Evolutionary conservation across 345 rosid species (phyloP), one percentile per base, ranked within the genome.

Genomic region (Euphorbia peplus): DNA sequence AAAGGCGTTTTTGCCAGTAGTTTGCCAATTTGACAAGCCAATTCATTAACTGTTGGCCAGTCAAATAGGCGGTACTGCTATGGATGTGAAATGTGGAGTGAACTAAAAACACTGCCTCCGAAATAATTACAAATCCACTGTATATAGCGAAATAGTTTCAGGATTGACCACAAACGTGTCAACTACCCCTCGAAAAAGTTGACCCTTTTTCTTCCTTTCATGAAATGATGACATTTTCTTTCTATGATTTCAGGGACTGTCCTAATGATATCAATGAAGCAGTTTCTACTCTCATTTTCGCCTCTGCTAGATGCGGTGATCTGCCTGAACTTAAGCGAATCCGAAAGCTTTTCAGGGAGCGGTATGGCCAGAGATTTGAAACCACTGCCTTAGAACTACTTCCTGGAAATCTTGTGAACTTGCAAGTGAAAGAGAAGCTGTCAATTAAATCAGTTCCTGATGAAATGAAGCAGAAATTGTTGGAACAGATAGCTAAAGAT

Each of bases 281-380:
- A n/a, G 83, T 90, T 83, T 91, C 97, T 9, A 95, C 83, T 71
- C 88, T 90, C 22, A 80, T 91, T 71, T 95, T 73, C 78, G 92
- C 96, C 48, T 95, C 97, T 29, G 80, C 93, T 6, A 85, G 96
- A 66, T 88, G 95, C 51, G 93, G 93, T 11, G 96, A 90, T 48
- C 72, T 95, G 57, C 96, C 87, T 8, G 95, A 95, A 81, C 89
- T 95, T 60, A 55, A 79, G 0, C 47, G 19, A 14, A 76, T 89
- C 21, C 73, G 96, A 68, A 84, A 89, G 76, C 85, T 93, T 21
- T 87, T 88, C 66, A 71, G 76, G 56, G 85, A 91, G 73, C 91
- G 89, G 19, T 89, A 89, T 46, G 97, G 97, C 24, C 85, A 79
- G 64, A 67, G 70, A 41, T 91, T 84, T 58, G 76, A 79, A 28